Evolutionary conservation across 2,329 filamentous ascomycete species (phyloP).

Genomic region (Dactylonectria macrodidyma): DNA sequence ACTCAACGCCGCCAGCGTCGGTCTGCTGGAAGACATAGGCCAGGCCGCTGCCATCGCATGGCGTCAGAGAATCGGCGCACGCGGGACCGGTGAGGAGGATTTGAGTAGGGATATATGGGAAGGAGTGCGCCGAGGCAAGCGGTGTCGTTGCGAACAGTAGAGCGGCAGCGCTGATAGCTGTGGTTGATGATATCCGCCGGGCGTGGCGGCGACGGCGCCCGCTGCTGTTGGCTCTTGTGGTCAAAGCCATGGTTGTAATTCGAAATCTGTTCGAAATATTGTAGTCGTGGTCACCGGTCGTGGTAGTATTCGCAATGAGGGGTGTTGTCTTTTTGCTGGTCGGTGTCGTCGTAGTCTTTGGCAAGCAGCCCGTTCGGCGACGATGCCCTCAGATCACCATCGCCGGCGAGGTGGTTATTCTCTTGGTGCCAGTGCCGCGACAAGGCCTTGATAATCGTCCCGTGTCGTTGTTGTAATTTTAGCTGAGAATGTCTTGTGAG

Average conservation of each 20-base stretch:
- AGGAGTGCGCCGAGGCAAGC: constrained; percentile 57
- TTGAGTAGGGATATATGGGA: constrained; percentile 85
- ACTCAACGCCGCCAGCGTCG: constrained; percentile 60
- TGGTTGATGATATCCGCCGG: constrained; percentile 22
- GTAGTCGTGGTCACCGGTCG: not conserved
- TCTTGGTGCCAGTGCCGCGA: not conserved
- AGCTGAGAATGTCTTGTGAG: constrained; percentile 10
- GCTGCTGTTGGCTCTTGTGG: constrained; percentile 11
- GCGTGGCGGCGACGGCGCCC: constrained; percentile 23
- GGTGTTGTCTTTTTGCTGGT: constrained; percentile 4
- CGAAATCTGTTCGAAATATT: not conserved
- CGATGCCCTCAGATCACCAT: constrained; percentile 32
- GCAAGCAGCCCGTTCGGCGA: constrained; percentile 30
- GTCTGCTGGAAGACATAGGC: constrained; percentile 80
- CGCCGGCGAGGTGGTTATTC: constrained; percentile 15
- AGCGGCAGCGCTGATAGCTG: constrained; percentile 20
- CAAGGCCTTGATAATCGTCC: not conserved
- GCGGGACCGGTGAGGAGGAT: constrained; percentile 70
- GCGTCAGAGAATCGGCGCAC: constrained; percentile 59
- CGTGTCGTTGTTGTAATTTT: not conserved
- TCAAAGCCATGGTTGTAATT: constrained; percentile 16
- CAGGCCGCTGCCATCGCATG: constrained; percentile 58
- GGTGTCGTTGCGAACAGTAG: constrained; percentile 32
- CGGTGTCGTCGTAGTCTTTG: constrained; percentile 23
- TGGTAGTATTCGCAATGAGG: not conserved